A percentile compares a stretch with the other conserved stretches of the same genome.
phyloP scores from a whole-genome alignment of 805 yeast species.

The Candida cerambycidarum region DNA sequence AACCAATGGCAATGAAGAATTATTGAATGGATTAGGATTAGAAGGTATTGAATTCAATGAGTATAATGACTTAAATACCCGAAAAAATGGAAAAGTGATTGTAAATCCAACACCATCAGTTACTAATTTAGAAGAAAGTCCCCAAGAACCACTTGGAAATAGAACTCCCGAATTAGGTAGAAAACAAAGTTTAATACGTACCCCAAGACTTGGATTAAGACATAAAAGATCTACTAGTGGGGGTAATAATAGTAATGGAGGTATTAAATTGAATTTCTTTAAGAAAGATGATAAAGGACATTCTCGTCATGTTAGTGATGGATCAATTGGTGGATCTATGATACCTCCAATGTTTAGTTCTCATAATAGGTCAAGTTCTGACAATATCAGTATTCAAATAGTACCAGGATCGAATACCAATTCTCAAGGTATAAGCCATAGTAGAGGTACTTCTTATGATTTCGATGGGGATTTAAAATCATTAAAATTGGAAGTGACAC shows the following conservation, averaged over 20 bases:
- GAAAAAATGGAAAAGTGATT: slow-evolving; percentile 11
- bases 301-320: slow-evolving; percentile 40
- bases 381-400: slow-evolving; percentile 21
- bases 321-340: slow-evolving; percentile 26
- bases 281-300: slow-evolving; percentile 32
- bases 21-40: slow-evolving; percentile 38
- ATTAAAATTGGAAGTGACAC: slow-evolving; percentile 38
- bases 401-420: slow-evolving; percentile 4
- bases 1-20: slow-evolving; percentile 18
- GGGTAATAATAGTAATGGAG: slow-evolving; percentile 20
- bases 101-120: slow-evolving; percentile 31
- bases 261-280: slow-evolving; percentile 36
- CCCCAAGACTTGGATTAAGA: slow-evolving; percentile 33
- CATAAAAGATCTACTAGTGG: slow-evolving; percentile 44
- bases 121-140: slow-evolving; percentile 34
- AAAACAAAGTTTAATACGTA: slow-evolving; percentile 28
- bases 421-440: slow-evolving; percentile 3
- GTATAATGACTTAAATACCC: slow-evolving; percentile 9
- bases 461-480: slow-evolving; percentile 11
- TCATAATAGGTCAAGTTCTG: slow-evolving; percentile 47
- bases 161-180: slow-evolving; percentile 17
- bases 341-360: slow-evolving; percentile 44
- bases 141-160: neutral
- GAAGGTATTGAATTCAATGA: slow-evolving; percentile 33
- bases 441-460: slow-evolving; percentile 5